Base-by-base conservation (phyloP, 139 green algal species). In the Closterium sp. region DNA sequence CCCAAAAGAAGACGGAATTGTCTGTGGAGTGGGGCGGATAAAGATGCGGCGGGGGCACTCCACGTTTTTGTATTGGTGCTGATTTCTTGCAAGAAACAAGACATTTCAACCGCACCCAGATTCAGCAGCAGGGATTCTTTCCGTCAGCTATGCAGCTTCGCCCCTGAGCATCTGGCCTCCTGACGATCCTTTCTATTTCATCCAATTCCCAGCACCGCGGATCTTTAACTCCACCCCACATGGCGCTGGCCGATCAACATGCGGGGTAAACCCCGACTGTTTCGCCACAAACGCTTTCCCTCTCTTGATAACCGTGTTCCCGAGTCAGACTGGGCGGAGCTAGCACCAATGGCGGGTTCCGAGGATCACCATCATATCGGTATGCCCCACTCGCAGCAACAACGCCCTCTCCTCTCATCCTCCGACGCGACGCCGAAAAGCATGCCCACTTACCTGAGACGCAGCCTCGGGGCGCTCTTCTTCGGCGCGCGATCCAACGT, bases 401-500 rank as follows among this genome's bases (percentile, higher is more conserved):
- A 79, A 24, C 62, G 19, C 62, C 62, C 62, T 79, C 62, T 79
- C 19, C 62, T 79, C 62, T 11, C 62, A 4, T 79, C 62, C 62
- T 79, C 62, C 62, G 62, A 79, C 62, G 19, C 62, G 7, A 13
- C 62, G 10, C 62, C 17, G 17, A 79, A 79, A 24, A 79, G 62
- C 62, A 79, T 79, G 62, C 62, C 62, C 13, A 79, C 62, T 2
- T 79, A 79, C 62, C 62, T 79, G 62, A 79, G 62, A 79, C 85
- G 85, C 85, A 32, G 85, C 87, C 32, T 62, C 87, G 28, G 24
- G 17, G 87, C 30, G 29, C 31, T 95, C 31, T 89, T 95, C 50
- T 89, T 94, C 29, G 90, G 90, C 38, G 88, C 91, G 10, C 45
- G 89, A 32, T 31, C 94, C 31, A 95, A 95, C 91, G 29, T 94